Evolutionary conservation across 805 yeast genomes (phyloP).

Genomic region (Suhomyces pyralidae): DNA sequence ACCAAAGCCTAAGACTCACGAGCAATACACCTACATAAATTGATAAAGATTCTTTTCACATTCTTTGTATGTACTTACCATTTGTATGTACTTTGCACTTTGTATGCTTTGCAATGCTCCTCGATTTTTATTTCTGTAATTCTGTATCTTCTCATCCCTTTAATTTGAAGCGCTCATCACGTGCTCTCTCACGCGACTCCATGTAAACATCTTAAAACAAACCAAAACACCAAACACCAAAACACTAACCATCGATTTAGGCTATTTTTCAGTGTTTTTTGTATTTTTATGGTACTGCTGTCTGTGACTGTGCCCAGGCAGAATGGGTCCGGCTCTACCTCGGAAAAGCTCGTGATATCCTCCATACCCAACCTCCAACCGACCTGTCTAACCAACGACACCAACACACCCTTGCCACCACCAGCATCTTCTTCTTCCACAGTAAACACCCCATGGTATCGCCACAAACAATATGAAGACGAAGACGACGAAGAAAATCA

Average conservation of each 20-base stretch:
- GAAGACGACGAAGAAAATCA: constrained; percentile 8
- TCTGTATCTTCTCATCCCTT: too few species aligned
- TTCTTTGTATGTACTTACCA: too few species aligned
- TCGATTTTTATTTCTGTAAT: too few species aligned
- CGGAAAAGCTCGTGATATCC: constrained; percentile 3
- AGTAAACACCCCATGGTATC: constrained; percentile 8
- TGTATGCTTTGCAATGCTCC: too few species aligned
- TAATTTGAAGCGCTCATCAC: background rate
- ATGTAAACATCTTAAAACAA: background rate
- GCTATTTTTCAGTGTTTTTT: too few species aligned
- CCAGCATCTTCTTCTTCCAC: constrained; percentile 3
- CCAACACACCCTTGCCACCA: constrained; percentile 1
- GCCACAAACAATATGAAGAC: constrained; percentile 4
- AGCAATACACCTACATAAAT: too few species aligned
- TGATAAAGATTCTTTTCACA: too few species aligned
- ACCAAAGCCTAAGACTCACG: too few species aligned
- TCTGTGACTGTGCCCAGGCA: background rate
- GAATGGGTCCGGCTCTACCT: background rate
- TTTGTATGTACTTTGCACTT: too few species aligned
- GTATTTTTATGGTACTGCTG: background rate
- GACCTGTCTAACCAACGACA: constrained; percentile 1
- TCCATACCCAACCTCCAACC: constrained; percentile 12
- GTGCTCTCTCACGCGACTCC: background rate
- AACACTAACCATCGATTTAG: background rate
- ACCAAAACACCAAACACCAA: background rate